Conservation (phyloP, 2,329 filamentous ascomycete genomes). For the Neofusicoccum parvum region DNA sequence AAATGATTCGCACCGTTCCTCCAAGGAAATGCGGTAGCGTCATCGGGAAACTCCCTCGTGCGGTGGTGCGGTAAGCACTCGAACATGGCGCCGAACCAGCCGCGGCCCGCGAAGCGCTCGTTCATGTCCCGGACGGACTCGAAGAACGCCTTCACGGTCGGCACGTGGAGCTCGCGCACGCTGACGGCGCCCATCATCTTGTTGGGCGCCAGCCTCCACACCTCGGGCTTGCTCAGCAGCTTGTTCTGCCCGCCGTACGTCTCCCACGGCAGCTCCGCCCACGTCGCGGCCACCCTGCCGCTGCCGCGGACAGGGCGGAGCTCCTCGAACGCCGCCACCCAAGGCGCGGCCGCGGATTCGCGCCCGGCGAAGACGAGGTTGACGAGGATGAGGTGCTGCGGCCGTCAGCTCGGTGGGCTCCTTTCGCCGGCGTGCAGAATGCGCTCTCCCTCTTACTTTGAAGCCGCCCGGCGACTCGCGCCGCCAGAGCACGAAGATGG, state of each 20-base stretch:
- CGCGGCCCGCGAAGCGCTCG: neutral
- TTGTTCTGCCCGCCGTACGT: constrained; percentile 15
- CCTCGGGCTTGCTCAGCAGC: constrained; percentile 10
- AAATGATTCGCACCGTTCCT: neutral
- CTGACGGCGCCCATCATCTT: constrained; percentile 16
- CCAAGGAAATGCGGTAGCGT: constrained; percentile 4
- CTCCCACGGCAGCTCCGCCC: constrained; percentile 9
- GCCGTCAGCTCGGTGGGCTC: neutral
- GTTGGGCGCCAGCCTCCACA: constrained; percentile 8
- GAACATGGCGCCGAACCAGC: constrained; percentile 14
- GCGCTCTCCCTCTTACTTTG: neutral
- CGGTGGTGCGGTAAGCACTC: constrained; percentile 9
- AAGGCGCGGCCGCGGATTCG: neutral
- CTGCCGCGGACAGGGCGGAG: neutral
- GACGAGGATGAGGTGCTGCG: neutral
- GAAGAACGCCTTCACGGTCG: constrained; percentile 13
- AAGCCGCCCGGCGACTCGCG: neutral
- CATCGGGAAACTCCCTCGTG: constrained; percentile 4
- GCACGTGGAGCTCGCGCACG: neutral
- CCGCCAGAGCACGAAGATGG: constrained; percentile 6
- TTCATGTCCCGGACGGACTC: constrained; percentile 12
- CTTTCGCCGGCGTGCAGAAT: no score
- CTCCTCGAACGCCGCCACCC: neutral
- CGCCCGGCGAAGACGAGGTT: constrained; percentile 4
- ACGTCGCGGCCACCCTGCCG: neutral